phyloP scores from a whole-genome alignment of 352 stramenopile genomes.

The Phytophthora foliorum region DNA sequence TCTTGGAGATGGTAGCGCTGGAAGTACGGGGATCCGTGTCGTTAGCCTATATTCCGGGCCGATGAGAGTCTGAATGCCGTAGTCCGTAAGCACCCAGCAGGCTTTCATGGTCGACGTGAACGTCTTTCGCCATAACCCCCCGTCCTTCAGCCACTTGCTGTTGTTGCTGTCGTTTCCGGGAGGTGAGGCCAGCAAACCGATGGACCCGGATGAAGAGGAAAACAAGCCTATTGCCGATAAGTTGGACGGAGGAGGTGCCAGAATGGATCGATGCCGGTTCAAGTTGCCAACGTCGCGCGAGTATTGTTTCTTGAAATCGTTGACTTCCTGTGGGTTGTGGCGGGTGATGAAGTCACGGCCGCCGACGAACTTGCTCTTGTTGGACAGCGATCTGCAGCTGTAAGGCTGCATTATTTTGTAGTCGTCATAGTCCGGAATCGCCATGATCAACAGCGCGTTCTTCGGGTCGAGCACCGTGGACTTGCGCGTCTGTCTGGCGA shows the following conservation, averaged over 20 bases:
- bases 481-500: slow-evolving; percentile 70
- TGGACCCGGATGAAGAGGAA: slow-evolving; percentile 28
- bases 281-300: slow-evolving; percentile 77
- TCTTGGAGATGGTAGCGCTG: slow-evolving; percentile 24
- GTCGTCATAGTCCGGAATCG: slow-evolving; percentile 82
- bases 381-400: slow-evolving; percentile 72
- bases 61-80: slow-evolving; percentile 67
- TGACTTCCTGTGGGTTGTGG: slow-evolving; percentile 79
- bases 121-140: slow-evolving; percentile 53
- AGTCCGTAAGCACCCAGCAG: slow-evolving; percentile 77
- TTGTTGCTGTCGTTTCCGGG: slow-evolving; percentile 33
- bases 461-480: slow-evolving; percentile 77
- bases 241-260: slow-evolving; percentile 48
- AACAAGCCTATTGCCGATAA: slow-evolving; percentile 40
- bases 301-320: slow-evolving; percentile 82
- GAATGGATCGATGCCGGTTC: slow-evolving; percentile 69
- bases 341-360: slow-evolving; percentile 73
- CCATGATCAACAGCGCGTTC: slow-evolving; percentile 74
- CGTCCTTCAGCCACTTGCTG: slow-evolving; percentile 21
- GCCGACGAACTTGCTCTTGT: slow-evolving; percentile 73
- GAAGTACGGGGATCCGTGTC: slow-evolving; percentile 55
- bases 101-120: slow-evolving; percentile 63
- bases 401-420: slow-evolving; percentile 84
- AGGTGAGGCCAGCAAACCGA: slow-evolving; percentile 31
- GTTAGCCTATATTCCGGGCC: slow-evolving; percentile 72